Conservation (phyloP, 1,139 yeast species). For the Meyerozyma guilliermondii region DNA sequence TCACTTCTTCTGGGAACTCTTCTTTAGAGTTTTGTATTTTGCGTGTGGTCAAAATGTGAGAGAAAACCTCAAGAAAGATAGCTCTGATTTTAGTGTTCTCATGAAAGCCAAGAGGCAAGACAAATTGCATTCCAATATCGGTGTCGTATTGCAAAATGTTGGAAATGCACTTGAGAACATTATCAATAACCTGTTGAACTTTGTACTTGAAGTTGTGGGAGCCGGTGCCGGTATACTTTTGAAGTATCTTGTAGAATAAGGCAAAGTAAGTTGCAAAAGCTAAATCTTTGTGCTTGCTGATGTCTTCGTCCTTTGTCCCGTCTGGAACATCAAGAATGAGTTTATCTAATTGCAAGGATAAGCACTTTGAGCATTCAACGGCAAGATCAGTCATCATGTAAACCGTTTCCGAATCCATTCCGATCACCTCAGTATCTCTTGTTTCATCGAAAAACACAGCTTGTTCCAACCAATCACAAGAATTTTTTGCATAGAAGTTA, state of each 20-base stretch:
- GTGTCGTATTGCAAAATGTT: slow-evolving; percentile 68
- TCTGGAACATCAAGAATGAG: slow-evolving; percentile 60
- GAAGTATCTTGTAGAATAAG: slow-evolving; percentile 64
- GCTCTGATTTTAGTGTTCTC: slow-evolving; percentile 59
- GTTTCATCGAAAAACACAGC: slow-evolving; percentile 37
- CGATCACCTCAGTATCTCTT: neutral
- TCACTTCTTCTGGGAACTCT: slow-evolving; percentile 23
- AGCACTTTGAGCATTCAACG: slow-evolving; percentile 57
- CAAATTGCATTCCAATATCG: slow-evolving; percentile 72
- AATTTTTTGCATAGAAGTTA: slow-evolving; percentile 54
- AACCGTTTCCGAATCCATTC: slow-evolving; percentile 36
- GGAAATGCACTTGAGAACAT: slow-evolving; percentile 64
- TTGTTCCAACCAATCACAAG: slow-evolving; percentile 65
- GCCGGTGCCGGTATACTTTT: slow-evolving; percentile 43
- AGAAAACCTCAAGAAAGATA: slow-evolving; percentile 73
- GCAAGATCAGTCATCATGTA: slow-evolving; percentile 62
- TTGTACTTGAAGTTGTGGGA: slow-evolving; percentile 43
- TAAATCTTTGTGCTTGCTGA: slow-evolving; percentile 54
- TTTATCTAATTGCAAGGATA: slow-evolving; percentile 50
- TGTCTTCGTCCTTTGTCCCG: slow-evolving; percentile 52
- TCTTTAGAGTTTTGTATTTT: slow-evolving; percentile 18
- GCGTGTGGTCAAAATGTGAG: slow-evolving; percentile 52
- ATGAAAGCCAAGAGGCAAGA: slow-evolving; percentile 76
- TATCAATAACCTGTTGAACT: slow-evolving; percentile 52
- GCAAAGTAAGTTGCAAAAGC: slow-evolving; percentile 71